Evolutionary conservation across 495 filamentous ascomycete genomes (phyloP).

Genomic region (Aspergillus haitiensis): DNA sequence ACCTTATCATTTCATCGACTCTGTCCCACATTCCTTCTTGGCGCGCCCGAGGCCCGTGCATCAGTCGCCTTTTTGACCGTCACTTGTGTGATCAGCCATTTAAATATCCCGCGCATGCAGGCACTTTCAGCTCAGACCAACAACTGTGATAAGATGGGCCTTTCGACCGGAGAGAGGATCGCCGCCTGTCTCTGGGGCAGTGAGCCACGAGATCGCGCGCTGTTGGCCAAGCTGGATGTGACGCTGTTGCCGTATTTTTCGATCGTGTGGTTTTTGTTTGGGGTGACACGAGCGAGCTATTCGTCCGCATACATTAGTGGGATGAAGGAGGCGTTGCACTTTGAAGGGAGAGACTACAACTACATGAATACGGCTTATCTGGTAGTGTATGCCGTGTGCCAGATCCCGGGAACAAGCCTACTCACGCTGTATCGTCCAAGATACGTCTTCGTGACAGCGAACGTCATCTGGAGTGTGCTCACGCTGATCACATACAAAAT

Average conservation of each 20-base stretch:
- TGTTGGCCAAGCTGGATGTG: constrained; percentile 33
- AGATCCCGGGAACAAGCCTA: constrained; percentile 39
- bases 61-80: background rate
- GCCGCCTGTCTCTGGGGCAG: constrained; percentile 29
- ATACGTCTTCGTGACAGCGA: constrained; percentile 39
- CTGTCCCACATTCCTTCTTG: background rate
- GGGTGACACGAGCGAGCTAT: constrained; percentile 40
- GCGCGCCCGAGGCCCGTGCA: background rate
- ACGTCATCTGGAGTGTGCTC: constrained; percentile 36
- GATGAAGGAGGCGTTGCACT: constrained; percentile 38
- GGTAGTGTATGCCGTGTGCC: constrained; percentile 40
- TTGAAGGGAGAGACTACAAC: constrained; percentile 40
- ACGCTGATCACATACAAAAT: constrained; percentile 37
- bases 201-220: constrained; percentile 30
- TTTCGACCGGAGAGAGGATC: background rate
- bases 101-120: background rate
- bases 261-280: constrained; percentile 39
- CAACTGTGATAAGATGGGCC: background rate
- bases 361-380: constrained; percentile 42
- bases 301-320: constrained; percentile 42
- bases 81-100: background rate
- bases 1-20: too few relatives aligned
- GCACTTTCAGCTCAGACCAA: background rate
- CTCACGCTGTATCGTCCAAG: constrained; percentile 34
- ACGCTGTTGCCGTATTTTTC: constrained; percentile 40